Base-by-base conservation (phyloP, 2,329 filamentous ascomycete species). In the Penicillium olsonii region DNA sequence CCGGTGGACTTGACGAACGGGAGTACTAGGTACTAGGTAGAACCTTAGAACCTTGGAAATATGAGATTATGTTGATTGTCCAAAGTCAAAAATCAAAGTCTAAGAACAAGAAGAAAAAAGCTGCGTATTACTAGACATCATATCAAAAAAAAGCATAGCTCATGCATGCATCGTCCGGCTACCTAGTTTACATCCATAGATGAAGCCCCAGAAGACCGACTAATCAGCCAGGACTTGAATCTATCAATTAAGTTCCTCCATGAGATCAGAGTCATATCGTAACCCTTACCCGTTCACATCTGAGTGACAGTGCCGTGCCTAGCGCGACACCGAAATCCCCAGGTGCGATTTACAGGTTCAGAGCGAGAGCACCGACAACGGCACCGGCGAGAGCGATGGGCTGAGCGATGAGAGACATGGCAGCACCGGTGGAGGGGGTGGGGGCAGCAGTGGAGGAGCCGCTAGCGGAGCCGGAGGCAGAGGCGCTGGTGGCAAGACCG, bases 311-410 rank as follows among this genome's bases (percentile, higher is more conserved):
- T 33, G 17, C 26, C 27, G 12, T 19, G 35, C 31, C 15, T 19
- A 12, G n/a, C 22, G 20, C 17, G 18, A 2, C 45, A 31, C 22
- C 18, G 12, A 17, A 20, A 29, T 20, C 27, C 24, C 17, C 29
- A 37, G 22, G 22, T 24, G n/a, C 11, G n/a, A 35, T 15, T 44
- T 57, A 60, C 29, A 60, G 46, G 19, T 35, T 33, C 15, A 59
- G 38, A 50, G 58, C 55, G n/a, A 65, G 14, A 10, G 53, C 53
- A 44, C 56, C 63, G 29, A 55, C 55, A 17, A 62, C 50, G 33
- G 53, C 48, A 24, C 40, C 50, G 22, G 60, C 33, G 33, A 35
- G 9, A 18, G 33, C 33, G n/a, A 35, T 35, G 15, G 33, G 33
- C 33, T 35, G 41, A 17, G 55, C 51, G 6, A 53, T 54, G 0